A percentile compares a stretch with the other conserved stretches of the same genome.
These are phyloP conservation scores for Gamarada debralockiae DNA, from an alignment of 495 filamentous ascomycete genomes.

Conservation along the genomic window DNA sequence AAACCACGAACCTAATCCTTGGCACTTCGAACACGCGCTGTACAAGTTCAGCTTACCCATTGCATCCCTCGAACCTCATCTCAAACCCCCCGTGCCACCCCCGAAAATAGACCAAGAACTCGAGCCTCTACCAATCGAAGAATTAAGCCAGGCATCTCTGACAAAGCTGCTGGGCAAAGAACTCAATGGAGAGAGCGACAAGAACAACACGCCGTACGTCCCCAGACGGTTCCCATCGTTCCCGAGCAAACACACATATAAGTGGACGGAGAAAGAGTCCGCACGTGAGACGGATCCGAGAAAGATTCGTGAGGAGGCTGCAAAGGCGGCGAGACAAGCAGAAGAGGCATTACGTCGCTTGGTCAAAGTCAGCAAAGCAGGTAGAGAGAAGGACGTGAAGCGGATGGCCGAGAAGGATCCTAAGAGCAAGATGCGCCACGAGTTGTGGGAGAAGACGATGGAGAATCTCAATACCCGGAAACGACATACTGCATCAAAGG, in stretches of 20 bases:
- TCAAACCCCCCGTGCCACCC: slow-evolving; percentile 34
- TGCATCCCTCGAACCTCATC: slow-evolving; percentile 39
- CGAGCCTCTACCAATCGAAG: slow-evolving; percentile 8
- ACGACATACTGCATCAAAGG: not conserved
- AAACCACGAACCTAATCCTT: slow-evolving; percentile 57
- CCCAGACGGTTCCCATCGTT: slow-evolving; percentile 66
- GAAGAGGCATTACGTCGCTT: slow-evolving; percentile 71
- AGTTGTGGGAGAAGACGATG: slow-evolving; percentile 35
- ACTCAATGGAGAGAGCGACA: slow-evolving; percentile 49
- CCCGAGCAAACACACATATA: slow-evolving; percentile 71
- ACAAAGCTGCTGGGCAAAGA: slow-evolving; percentile 48
- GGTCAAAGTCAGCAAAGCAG: slow-evolving; percentile 40
- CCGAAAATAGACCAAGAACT: slow-evolving; percentile 29
- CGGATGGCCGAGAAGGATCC: slow-evolving; percentile 30
- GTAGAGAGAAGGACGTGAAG: slow-evolving; percentile 30
- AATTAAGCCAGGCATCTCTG: slow-evolving; percentile 19
- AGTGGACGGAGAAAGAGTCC: slow-evolving; percentile 60
- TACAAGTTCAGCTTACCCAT: slow-evolving; percentile 38
- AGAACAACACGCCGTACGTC: slow-evolving; percentile 48
- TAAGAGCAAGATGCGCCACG: slow-evolving; percentile 27
- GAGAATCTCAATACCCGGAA: slow-evolving; percentile 17
- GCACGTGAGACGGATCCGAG: slow-evolving; percentile 64
- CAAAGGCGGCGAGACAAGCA: slow-evolving; percentile 67
- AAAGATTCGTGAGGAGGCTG: slow-evolving; percentile 67
- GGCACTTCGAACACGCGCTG: slow-evolving; percentile 67